A percentile compares a stretch with the other conserved stretches of the same genome.
phyloP scores from a whole-genome alignment of 345 rosid genomes.

The Linum lewisii region DNA sequence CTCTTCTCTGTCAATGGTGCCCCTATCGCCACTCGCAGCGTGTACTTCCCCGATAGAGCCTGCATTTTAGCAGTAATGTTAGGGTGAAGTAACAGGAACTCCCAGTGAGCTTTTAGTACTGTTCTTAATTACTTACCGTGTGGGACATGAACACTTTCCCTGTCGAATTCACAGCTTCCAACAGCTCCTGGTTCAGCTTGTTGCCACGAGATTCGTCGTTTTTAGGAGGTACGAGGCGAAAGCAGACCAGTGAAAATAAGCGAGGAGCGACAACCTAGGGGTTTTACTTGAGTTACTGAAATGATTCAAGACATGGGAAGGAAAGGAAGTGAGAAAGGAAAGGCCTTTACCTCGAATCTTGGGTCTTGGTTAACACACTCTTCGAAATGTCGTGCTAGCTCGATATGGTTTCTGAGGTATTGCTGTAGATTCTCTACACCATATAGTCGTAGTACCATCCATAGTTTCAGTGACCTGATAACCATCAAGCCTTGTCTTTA shows the following conservation, averaged over 20 bases:
- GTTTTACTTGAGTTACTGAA: background rate
- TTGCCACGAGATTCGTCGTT: constrained; percentile 34
- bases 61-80: constrained; percentile 14
- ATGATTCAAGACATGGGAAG: background rate
- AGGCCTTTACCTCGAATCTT: constrained; percentile 58
- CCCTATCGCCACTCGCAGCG: constrained; percentile 68
- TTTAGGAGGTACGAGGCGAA: constrained; percentile 38
- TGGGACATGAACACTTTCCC: constrained; percentile 79
- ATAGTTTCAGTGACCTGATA: constrained; percentile 69
- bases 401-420: constrained; percentile 71
- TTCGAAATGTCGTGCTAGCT: constrained; percentile 60
- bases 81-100: background rate
- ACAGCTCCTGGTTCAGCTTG: constrained; percentile 41
- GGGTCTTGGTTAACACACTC: constrained; percentile 45
- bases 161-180: constrained; percentile 68
- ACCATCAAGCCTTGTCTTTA: constrained; percentile 8
- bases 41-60: constrained; percentile 54
- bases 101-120: background rate
- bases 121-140: constrained; percentile 39
- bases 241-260: constrained; percentile 68
- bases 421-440: constrained; percentile 59
- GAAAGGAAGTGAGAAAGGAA: background rate
- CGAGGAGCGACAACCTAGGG: constrained; percentile 63
- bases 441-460: constrained; percentile 85
- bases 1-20: constrained; percentile 86